Base-by-base conservation (phyloP, 2,329 filamentous ascomycete genomes). In the Colletotrichum sp. region DNA sequence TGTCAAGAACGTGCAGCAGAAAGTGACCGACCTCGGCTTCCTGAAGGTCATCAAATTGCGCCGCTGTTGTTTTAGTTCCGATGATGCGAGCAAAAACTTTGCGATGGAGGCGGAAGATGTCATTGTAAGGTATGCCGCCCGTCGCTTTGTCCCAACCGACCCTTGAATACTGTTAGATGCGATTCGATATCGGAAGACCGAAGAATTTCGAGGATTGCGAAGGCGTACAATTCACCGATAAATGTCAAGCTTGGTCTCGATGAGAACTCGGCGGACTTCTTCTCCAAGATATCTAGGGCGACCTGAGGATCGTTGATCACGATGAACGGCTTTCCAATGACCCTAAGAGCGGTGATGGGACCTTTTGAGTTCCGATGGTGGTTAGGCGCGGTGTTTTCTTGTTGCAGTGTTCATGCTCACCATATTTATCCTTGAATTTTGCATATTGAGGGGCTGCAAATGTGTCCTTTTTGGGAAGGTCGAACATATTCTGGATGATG, bases 401-500 rank as follows among this genome's bases (percentile, higher is more conserved):
- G 3, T 16, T 28, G 26, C 22, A 12, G 28, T 28, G 24, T 22
- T 26, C 2, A 34, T 6, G 13, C 69, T 13, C 13, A 71, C 69
- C 82, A 70, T 83, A 83, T 24, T 75, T 55, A 8, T 85, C 81
- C 39, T 84, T 84, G 71, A 83, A 80, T 59, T 81, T 78, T 2
- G 83, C 66, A 83, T 83, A 85, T 68, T 85, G 81, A 55, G 81
- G 72, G 75, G 78, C 82, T 24, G 84, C 83, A 4, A 79, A 80
- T 7, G 67, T 59, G 15, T 79, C 82, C 1, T 77, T 69, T 2
- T 82, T 79, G 1, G 88, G 88, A 22, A 89, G 78, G 75, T 90
- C 87, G 6, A 79, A 78, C 15, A 89, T 75, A 77, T 90, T 90
- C 6, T 88, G 88, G 8, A 90, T 57, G 4, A 90, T 64, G 0